Evolutionary conservation across 345 rosid genomes (phyloP).

Genomic region (Eucalyptus curtisii): DNA sequence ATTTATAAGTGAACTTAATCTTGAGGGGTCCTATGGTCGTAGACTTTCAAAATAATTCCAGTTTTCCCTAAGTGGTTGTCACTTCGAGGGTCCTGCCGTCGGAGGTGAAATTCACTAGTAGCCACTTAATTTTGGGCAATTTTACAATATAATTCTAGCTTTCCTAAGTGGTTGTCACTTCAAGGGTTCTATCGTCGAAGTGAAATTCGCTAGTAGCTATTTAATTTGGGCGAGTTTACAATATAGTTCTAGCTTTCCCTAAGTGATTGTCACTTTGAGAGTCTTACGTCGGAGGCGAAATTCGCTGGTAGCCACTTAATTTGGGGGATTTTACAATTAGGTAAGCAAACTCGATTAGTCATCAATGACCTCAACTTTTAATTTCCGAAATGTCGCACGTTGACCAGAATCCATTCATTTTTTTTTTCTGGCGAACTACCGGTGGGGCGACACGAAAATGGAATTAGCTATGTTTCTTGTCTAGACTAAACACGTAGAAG

Average conservation of each 20-base stretch:
- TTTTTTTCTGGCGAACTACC: neutral
- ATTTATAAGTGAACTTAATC: neutral
- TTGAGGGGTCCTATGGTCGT: neutral
- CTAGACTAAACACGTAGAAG: neutral
- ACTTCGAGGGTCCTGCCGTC: neutral
- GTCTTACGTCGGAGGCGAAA: neutral
- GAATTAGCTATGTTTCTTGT: neutral
- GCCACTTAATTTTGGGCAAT: neutral
- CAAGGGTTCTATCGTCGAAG: neutral
- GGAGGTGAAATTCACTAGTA: neutral
- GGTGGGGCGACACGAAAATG: neutral
- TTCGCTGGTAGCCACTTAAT: neutral
- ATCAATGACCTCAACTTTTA: neutral
- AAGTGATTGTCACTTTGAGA: neutral
- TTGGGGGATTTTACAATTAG: neutral
- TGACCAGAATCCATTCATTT: neutral
- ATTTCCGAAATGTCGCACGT: neutral
- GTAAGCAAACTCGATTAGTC: neutral
- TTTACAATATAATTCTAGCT: neutral
- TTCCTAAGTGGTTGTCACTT: neutral
- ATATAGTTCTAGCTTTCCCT: neutral
- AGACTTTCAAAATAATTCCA: neutral
- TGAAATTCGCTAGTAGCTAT: neutral
- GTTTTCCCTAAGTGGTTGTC: neutral
- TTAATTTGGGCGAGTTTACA: neutral